Conservation (phyloP, 257 asterid species). For the Solanum pinnatisectum region DNA sequence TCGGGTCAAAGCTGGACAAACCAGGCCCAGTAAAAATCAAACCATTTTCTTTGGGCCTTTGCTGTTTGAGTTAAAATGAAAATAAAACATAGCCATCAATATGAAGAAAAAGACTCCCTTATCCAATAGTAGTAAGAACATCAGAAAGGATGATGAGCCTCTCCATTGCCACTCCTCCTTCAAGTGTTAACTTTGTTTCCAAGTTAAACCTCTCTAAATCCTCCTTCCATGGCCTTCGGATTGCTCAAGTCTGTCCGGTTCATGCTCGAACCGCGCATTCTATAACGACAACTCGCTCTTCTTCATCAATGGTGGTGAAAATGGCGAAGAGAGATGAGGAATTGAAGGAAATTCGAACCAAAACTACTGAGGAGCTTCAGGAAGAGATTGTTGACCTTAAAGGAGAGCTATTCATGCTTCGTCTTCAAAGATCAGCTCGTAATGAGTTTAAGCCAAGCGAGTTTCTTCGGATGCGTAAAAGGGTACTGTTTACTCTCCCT, state of each 20-base stretch:
- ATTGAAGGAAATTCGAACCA: constrained; percentile 65
- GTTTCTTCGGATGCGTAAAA: constrained; percentile 79
- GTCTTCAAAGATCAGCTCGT: constrained; percentile 86
- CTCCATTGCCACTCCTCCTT: constrained; percentile 46
- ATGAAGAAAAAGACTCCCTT: not conserved
- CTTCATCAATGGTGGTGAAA: constrained; percentile 48
- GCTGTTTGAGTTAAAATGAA: not conserved
- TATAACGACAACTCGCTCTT: constrained; percentile 1
- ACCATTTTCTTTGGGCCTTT: not conserved
- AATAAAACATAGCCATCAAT: not conserved
- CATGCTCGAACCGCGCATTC: constrained; percentile 8
- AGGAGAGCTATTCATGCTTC: constrained; percentile 97
- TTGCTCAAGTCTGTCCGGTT: constrained; percentile 39
- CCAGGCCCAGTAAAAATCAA: not conserved
- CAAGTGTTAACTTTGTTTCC: constrained; percentile 29
- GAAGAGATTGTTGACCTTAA: constrained; percentile 64
- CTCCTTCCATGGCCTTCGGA: constrained; percentile 56
- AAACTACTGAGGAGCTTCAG: constrained; percentile 66
- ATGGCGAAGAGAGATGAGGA: constrained; percentile 80
- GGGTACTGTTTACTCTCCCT: constrained; percentile 24
- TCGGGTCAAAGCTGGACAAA: not conserved
- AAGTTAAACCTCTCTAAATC: constrained; percentile 27
- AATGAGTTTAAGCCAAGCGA: constrained; percentile 92
- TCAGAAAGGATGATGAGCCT: constrained; percentile 45
- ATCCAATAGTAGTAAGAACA: not conserved